Evolutionary conservation across 768 basidiomycete species (phyloP).

Genomic region (Cystofilobasidium ferigula): DNA sequence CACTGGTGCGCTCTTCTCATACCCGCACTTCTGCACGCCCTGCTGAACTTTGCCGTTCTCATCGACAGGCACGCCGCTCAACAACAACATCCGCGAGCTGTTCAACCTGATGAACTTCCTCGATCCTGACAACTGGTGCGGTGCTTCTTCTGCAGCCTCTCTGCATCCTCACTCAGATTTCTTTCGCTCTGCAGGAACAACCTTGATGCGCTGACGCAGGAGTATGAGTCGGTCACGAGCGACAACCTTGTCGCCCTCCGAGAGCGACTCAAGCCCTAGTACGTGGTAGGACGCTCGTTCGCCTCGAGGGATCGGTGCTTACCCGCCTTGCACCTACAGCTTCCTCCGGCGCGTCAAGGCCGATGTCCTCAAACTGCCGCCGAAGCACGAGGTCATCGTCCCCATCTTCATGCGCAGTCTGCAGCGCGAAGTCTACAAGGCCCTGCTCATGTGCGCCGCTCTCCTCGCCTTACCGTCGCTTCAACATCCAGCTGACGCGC

Average conservation of each 20-base stretch:
- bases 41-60: not conserved
- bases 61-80: slow-evolving; percentile 63
- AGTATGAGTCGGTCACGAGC: slow-evolving; percentile 67
- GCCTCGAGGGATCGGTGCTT: not conserved
- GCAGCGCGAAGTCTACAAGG: slow-evolving; percentile 78
- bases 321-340: slow-evolving; percentile 1
- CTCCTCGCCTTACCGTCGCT: not conserved
- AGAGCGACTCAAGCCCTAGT: slow-evolving; percentile 59
- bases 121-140: slow-evolving; percentile 32
- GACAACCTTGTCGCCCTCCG: slow-evolving; percentile 73
- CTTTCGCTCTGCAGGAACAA: slow-evolving; percentile 52
- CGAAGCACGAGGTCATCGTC: slow-evolving; percentile 55
- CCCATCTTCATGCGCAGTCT: slow-evolving; percentile 76
- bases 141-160: slow-evolving; percentile 41
- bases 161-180: slow-evolving; percentile 94
- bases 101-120: slow-evolving; percentile 97
- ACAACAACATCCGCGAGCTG: slow-evolving; percentile 91
- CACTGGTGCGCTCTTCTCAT: slow-evolving; percentile 72
- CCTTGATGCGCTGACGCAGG: slow-evolving; percentile 58
- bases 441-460: slow-evolving; percentile 42
- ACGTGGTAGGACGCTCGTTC: not conserved
- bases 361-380: slow-evolving; percentile 73
- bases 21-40: slow-evolving; percentile 1
- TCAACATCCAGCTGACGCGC: not conserved
- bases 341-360: slow-evolving; percentile 88